phyloP scores from a whole-genome alignment of 352 stramenopile genomes.

The Pythium apleroticum region DNA sequence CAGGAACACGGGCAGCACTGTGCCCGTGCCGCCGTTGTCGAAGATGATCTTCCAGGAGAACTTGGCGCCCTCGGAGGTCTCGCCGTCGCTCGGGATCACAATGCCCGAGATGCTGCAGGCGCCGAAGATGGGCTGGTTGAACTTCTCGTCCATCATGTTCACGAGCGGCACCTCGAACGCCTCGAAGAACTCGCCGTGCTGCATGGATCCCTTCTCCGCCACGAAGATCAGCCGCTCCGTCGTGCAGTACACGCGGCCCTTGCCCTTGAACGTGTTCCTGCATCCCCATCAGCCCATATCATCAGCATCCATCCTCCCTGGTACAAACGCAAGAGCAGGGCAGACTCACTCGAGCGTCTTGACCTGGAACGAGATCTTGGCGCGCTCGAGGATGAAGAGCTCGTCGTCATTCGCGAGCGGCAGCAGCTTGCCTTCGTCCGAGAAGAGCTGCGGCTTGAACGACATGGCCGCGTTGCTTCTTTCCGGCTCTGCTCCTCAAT shows the following conservation, averaged over 20 bases:
- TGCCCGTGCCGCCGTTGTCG: slow-evolving; percentile 78
- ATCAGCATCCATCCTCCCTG: too few relatives aligned
- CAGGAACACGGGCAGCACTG: slow-evolving; percentile 84
- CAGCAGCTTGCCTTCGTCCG: slow-evolving; percentile 68
- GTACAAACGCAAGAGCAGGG: not conserved
- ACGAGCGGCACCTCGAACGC: slow-evolving; percentile 77
- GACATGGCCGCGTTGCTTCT: slow-evolving; percentile 41
- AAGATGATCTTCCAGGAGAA: slow-evolving; percentile 84
- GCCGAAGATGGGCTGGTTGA: slow-evolving; percentile 90
- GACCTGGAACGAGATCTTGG: slow-evolving; percentile 77
- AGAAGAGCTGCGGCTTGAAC: slow-evolving; percentile 72
- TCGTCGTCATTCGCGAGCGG: slow-evolving; percentile 79
- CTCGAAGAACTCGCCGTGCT: slow-evolving; percentile 70
- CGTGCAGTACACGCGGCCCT: slow-evolving; percentile 84
- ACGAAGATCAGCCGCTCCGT: slow-evolving; percentile 87
- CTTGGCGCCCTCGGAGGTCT: slow-evolving; percentile 31
- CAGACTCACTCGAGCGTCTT: slow-evolving; percentile 49
- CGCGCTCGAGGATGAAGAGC: slow-evolving; percentile 81
- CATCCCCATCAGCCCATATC: too few relatives aligned
- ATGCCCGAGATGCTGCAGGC: slow-evolving; percentile 84
- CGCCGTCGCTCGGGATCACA: slow-evolving; percentile 40
- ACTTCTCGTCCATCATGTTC: slow-evolving; percentile 86
- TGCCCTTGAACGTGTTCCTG: slow-evolving; percentile 67
- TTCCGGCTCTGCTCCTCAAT: too few relatives aligned
- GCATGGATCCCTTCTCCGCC: slow-evolving; percentile 61